Evolutionary conservation across 352 stramenopile genomes (phyloP).

Genomic region (Pythium monospermum): DNA sequence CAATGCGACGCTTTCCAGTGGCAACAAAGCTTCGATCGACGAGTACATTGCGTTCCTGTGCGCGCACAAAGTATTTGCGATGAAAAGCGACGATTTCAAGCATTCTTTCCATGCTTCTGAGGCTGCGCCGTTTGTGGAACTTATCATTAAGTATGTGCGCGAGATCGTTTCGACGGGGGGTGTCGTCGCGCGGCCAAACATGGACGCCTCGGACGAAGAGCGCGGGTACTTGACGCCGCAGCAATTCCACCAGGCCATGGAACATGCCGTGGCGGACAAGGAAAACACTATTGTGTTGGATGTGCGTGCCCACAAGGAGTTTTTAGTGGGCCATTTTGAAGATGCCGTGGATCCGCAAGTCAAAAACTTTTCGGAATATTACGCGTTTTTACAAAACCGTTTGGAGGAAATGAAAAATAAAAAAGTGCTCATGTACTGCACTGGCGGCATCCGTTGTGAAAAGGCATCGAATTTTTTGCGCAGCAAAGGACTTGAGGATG

Average conservation of each 20-base stretch:
- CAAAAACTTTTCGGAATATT: constrained; percentile 78
- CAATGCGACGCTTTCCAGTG: constrained; percentile 72
- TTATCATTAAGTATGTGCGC: constrained; percentile 74
- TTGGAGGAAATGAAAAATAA: constrained; percentile 63
- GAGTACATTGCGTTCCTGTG: constrained; percentile 64
- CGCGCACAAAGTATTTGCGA: constrained; percentile 41
- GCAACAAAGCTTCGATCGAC: constrained; percentile 36
- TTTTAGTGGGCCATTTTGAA: constrained; percentile 66
- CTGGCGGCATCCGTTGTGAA: constrained; percentile 68
- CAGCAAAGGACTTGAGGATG: constrained; percentile 37
- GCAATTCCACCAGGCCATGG: constrained; percentile 71
- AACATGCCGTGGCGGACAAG: constrained; percentile 18
- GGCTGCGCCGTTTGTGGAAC: constrained; percentile 44
- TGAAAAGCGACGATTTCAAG: constrained; percentile 73
- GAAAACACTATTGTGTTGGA: constrained; percentile 51
- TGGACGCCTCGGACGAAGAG: constrained; percentile 47
- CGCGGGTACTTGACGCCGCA: constrained; percentile 68
- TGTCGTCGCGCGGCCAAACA: background rate
- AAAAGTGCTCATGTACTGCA: constrained; percentile 80
- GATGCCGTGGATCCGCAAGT: constrained; percentile 57
- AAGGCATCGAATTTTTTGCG: constrained; percentile 70
- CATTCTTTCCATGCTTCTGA: constrained; percentile 39
- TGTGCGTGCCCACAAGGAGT: constrained; percentile 61
- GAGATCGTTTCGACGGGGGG: constrained; percentile 44
- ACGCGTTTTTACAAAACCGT: constrained; percentile 51